These are phyloP conservation scores for Penicillium tannophilum DNA, from an alignment of 495 filamentous ascomycete species.

Conservation along the genomic window DNA sequence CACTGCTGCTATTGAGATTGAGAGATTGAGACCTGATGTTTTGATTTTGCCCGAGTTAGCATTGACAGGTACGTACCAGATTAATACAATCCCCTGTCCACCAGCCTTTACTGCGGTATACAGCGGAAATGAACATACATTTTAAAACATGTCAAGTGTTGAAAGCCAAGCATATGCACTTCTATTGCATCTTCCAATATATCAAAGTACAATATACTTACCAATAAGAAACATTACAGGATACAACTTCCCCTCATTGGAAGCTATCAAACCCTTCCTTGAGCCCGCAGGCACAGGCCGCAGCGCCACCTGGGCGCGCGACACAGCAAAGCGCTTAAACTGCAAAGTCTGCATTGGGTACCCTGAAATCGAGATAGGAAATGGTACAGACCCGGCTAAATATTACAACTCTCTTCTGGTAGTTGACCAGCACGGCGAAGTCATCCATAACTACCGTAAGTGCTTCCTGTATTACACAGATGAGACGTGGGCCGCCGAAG, in stretches of 20 bases:
- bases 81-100: too few relatives aligned
- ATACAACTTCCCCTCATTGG: constrained; percentile 84
- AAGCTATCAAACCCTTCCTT: constrained; percentile 77
- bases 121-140: too few relatives aligned
- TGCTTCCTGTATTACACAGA: constrained; percentile 88
- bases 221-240: constrained; percentile 48
- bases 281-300: constrained; percentile 75
- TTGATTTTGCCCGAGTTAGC: constrained; percentile 88
- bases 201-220: not conserved
- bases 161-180: not conserved
- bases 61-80: constrained; percentile 67
- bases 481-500: constrained; percentile 86
- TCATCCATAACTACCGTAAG: constrained; percentile 85
- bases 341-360: constrained; percentile 91
- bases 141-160: not conserved
- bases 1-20: constrained; percentile 23
- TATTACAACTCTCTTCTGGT: constrained; percentile 84
- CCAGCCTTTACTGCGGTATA: too few relatives aligned
- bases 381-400: constrained; percentile 30
- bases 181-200: not conserved
- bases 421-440: constrained; percentile 70
- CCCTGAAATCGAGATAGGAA: constrained; percentile 61
- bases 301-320: constrained; percentile 77
- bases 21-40: constrained; percentile 48
- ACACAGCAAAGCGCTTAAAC: constrained; percentile 66